A percentile compares a stretch with the other conserved stretches of the same genome.
These are phyloP conservation scores for Penicillium freii DNA, from an alignment of 2,329 filamentous ascomycete species.

Conservation along the genomic window DNA sequence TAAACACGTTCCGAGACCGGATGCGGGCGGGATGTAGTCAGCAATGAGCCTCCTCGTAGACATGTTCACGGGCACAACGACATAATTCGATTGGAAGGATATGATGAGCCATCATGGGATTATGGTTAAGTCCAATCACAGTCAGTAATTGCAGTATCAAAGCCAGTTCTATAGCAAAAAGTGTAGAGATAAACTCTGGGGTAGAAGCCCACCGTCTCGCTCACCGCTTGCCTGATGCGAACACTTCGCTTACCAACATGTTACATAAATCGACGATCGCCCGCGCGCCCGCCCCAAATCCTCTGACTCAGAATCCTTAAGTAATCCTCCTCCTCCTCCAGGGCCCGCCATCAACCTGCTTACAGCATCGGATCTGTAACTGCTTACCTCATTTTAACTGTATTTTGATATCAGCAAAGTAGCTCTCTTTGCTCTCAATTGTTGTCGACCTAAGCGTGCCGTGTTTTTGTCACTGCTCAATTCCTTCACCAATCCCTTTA, in stretches of 20 bases:
- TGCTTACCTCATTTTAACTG: conserved; percentile 27
- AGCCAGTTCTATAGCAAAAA: not conserved
- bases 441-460: not conserved
- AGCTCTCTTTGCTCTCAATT: conserved; percentile 8
- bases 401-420: conserved; percentile 18
- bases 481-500: conserved; percentile 10
- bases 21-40: conserved; percentile 2
- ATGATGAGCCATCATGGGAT: not conserved
- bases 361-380: conserved; percentile 35
- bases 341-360: conserved; percentile 25
- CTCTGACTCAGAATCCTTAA: conserved; percentile 22
- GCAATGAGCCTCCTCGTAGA: not conserved
- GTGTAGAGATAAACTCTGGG: not conserved
- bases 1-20: not conserved
- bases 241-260: conserved; percentile 2
- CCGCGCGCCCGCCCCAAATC: not conserved
- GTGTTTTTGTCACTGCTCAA: not conserved
- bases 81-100: not conserved
- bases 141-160: not conserved
- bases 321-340: conserved; percentile 16
- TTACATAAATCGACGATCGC: conserved; percentile 8
- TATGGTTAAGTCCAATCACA: not conserved
- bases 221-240: not conserved
- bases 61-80: not conserved
- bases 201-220: not conserved